These are phyloP conservation scores for Ambrosia trifida DNA, from an alignment of 129 eudicot species.

Conservation along the genomic window DNA sequence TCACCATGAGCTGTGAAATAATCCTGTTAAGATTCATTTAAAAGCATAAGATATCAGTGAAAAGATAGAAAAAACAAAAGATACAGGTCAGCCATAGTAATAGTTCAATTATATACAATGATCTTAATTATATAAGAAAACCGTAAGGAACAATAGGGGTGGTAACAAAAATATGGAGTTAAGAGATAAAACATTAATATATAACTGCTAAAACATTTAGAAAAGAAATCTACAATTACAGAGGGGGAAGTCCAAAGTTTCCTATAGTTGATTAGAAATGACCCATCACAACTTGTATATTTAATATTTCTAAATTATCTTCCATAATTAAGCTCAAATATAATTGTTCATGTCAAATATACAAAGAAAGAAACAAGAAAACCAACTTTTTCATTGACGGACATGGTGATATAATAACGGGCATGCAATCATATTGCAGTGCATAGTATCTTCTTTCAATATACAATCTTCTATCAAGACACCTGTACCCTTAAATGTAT, in stretches of 20 bases:
- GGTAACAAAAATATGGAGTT: neutral
- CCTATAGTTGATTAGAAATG: neutral
- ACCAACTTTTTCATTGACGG: neutral
- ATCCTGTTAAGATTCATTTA: slow-evolving; percentile 48
- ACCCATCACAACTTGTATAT: neutral
- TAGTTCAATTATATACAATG: too few species aligned
- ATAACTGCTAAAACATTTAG: neutral
- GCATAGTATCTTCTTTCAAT: neutral
- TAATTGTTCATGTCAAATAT: neutral
- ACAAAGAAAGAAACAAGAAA: slow-evolving; percentile 9
- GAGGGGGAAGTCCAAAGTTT: neutral
- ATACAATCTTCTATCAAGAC: neutral
- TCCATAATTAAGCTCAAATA: neutral
- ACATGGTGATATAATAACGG: neutral
- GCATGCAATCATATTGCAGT: neutral
- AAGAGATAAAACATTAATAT: neutral
- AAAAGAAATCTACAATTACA: neutral
- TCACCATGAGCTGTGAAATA: slow-evolving; percentile 92
- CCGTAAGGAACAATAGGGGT: too few species aligned
- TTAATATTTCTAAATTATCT: neutral
- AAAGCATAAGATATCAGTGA: slow-evolving; percentile 4
- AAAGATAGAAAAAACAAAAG: too few species aligned
- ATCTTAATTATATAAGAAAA: too few species aligned
- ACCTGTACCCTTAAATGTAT: neutral
- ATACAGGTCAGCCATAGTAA: too few species aligned